A percentile compares a stretch with the other conserved stretches of the same genome.
Conservation (phyloP, 2,329 filamentous ascomycete genomes). For the Fonsecaea multimorphosa region DNA sequence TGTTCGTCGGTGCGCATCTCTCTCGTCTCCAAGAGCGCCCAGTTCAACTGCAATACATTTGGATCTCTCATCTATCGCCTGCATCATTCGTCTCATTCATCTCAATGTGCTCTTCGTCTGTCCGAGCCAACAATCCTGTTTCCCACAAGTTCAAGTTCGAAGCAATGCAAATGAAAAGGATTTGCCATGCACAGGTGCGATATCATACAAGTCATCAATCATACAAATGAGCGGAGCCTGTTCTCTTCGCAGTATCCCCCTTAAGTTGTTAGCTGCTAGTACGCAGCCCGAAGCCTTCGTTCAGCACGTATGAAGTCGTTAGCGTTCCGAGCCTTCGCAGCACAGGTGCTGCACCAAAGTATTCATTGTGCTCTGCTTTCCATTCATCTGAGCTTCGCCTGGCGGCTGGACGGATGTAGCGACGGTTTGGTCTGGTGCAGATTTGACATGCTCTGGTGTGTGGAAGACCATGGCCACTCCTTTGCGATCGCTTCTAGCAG, state of each 20-base stretch:
- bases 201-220: constrained; percentile 23
- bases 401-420: background rate
- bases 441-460: background rate
- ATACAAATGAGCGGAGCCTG: constrained; percentile 11
- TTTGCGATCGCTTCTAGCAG: constrained; percentile 25
- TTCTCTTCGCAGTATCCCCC: constrained; percentile 5
- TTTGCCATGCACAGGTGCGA: background rate
- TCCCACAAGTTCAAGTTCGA: constrained; percentile 5
- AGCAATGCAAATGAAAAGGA: constrained; percentile 3
- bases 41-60: background rate
- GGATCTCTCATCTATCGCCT: background rate
- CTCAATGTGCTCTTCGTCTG: background rate
- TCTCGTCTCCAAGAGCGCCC: background rate
- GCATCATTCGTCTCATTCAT: constrained; percentile 10
- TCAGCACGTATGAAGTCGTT: background rate
- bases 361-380: background rate
- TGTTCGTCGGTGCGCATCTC: background rate
- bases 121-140: background rate
- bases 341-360: background rate
- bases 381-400: background rate
- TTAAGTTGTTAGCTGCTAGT: background rate
- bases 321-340: background rate
- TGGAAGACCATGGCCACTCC: constrained; percentile 23
- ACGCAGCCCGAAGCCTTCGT: background rate
- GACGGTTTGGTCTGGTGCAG: background rate